Base-by-base conservation (phyloP, 176 grass and related monocot species). In the Paspalum notatum region DNA sequence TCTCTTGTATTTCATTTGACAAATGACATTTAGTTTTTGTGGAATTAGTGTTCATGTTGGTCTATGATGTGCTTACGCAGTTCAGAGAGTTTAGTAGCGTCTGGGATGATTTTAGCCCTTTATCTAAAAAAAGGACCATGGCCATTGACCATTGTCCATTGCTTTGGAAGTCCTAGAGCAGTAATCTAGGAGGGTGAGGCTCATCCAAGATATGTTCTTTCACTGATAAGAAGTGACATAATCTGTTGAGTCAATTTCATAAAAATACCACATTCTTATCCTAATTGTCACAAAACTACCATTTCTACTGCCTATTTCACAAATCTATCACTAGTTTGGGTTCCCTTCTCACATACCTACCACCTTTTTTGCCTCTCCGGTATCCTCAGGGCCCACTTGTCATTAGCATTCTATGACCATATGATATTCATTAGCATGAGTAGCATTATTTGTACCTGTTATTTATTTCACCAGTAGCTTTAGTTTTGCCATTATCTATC, bases 381-480 rank as follows among this genome's bases (percentile, higher is more conserved):
- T 3, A 32, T 32, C 32, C 32, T 32, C 32, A 32, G 32, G 32
- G 32, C 32, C 32, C 32, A 32, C 32, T 32, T 32, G 32, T 32
- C 32, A 32, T 1, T 32, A 54, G 37, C 58, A 55, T n/a, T 50
- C 44, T 48, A 26, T 40, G 26, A 59, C 25, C 53, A 56, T 72
- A 48, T 74, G 11, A 40, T 74, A 56, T 41, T 74, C 32, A 74
- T 42, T 75, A 66, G 12, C 17, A 85, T 45, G 46, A 79, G 32
- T 55, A 65, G n/a, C 22, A 43, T 54, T 20, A 46, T 15, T 53
- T 64, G 45, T 9, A 11, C 25, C 27, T 41, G 38, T 8, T 74
- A 74, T 74, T 27, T 22, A 13, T 56, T 72, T 72, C 27, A 85
- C 44, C 74, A 43, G 54, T 66, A 74, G 18, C 61, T 65, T 72